These are phyloP conservation scores for Trichoderma semiorbis DNA, from an alignment of 2,329 filamentous ascomycete genomes.

Conservation along the genomic window DNA sequence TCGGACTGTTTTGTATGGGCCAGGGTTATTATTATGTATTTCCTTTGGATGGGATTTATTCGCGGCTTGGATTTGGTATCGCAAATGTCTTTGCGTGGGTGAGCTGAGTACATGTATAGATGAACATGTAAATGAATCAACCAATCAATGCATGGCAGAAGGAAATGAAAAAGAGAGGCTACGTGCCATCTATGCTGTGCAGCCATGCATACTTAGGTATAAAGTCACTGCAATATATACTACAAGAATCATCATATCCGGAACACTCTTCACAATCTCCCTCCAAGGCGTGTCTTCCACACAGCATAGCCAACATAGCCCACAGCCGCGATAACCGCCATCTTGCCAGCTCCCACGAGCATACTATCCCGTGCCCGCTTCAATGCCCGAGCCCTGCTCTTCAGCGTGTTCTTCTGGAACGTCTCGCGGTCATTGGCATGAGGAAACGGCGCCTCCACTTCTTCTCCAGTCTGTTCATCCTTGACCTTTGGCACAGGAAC, in stretches of 20 bases:
- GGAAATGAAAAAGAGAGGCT: background rate
- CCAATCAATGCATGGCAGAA: background rate
- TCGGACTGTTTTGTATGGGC: background rate
- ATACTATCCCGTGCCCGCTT: slow-evolving; percentile 28
- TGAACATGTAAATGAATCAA: background rate
- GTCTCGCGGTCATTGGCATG: slow-evolving; percentile 31
- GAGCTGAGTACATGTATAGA: background rate
- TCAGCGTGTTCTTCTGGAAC: slow-evolving; percentile 22
- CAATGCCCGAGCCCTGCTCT: slow-evolving; percentile 18
- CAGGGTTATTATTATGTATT: background rate
- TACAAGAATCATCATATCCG: background rate
- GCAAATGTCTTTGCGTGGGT: background rate
- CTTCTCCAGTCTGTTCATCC: slow-evolving; percentile 31
- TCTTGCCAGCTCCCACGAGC: slow-evolving; percentile 24
- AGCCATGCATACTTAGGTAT: background rate
- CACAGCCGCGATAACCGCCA: slow-evolving; percentile 20
- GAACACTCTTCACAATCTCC: background rate
- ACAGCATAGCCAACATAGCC: slow-evolving; percentile 32
- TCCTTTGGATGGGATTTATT: background rate
- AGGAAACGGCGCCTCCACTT: slow-evolving; percentile 33
- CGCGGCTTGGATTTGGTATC: background rate
- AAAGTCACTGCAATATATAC: background rate
- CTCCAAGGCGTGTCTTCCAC: slow-evolving; percentile 30
- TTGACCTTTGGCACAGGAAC: slow-evolving; percentile 35
- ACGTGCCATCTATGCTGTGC: background rate